These are phyloP conservation scores for Aristolochia fimbriata DNA, from an alignment of 164 flowering plant genomes.

Conservation along the genomic window DNA sequence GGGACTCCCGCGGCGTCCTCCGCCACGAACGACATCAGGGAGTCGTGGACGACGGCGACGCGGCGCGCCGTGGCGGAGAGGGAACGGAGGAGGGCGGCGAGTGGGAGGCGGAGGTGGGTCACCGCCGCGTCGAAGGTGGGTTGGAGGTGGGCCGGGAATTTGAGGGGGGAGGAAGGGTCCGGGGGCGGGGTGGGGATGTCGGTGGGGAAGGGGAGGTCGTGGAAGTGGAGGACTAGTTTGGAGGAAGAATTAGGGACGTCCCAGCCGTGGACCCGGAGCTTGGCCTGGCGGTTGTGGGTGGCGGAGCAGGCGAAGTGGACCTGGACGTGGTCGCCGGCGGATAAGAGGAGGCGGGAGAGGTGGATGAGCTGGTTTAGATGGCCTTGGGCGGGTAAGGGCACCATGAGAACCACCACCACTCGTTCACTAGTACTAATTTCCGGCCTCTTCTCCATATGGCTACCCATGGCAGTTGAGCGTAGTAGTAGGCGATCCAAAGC, in stretches of 20 bases:
- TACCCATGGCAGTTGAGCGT: no score
- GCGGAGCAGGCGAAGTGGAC: slow-evolving; percentile 32
- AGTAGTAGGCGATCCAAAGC: no score
- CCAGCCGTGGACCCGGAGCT: slow-evolving; percentile 31
- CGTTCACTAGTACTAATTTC: no score
- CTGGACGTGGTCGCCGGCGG: slow-evolving; percentile 23
- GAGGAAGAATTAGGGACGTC: no score
- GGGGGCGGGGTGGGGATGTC: slow-evolving; percentile 32
- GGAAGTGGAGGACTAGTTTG: no score
- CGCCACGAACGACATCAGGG: slow-evolving; percentile 48
- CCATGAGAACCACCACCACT: slow-evolving; percentile 41
- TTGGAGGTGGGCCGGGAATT: slow-evolving; percentile 50
- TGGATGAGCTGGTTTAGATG: slow-evolving; percentile 55
- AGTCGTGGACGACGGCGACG: slow-evolving; percentile 43
- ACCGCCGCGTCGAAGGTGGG: slow-evolving; percentile 28
- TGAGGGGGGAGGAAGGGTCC: slow-evolving; percentile 21
- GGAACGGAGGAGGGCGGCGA: slow-evolving; percentile 21
- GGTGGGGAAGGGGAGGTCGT: slow-evolving; percentile 32
- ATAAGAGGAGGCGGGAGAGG: slow-evolving; percentile 34
- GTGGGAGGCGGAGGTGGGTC: slow-evolving; percentile 33
- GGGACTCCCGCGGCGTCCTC: slow-evolving; percentile 26
- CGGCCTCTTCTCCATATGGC: no score
- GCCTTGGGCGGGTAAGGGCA: slow-evolving; percentile 56
- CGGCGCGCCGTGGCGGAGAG: slow-evolving; percentile 22
- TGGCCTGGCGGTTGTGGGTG: slow-evolving; percentile 50